Evolutionary conservation across 768 basidiomycete genomes (phyloP).

Genomic region (Pholiota microspora): DNA sequence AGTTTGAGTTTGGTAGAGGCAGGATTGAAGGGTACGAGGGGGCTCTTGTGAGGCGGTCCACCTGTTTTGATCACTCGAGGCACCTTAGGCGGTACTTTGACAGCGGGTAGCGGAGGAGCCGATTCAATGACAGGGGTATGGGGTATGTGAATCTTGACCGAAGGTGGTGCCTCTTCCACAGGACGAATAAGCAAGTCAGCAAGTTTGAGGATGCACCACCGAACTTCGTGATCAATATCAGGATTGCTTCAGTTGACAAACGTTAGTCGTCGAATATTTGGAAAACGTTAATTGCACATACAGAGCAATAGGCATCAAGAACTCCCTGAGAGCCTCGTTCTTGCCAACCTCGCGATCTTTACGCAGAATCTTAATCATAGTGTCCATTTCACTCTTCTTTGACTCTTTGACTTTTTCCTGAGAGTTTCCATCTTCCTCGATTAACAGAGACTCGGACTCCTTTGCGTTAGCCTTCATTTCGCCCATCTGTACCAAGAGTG

Average conservation of each 20-base stretch:
- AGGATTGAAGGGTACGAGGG: constrained; percentile 35
- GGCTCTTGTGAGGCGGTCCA: constrained; percentile 37
- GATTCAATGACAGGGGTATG: constrained; percentile 68
- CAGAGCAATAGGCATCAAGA: constrained; percentile 80
- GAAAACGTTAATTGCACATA: constrained; percentile 31
- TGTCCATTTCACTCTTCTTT: constrained; percentile 80
- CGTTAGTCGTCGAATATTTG: constrained; percentile 22
- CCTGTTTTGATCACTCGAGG: constrained; percentile 35
- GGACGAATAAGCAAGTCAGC: constrained; percentile 87
- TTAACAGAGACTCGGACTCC: constrained; percentile 73
- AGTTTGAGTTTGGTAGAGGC: constrained; percentile 61
- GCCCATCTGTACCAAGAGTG: constrained; percentile 83
- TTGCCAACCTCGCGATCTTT: constrained; percentile 86
- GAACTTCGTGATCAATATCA: constrained; percentile 82
- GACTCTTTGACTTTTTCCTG: constrained; percentile 70
- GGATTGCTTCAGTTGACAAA: constrained; percentile 51
- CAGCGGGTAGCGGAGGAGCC: constrained; percentile 51
- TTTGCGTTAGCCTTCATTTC: constrained; percentile 79
- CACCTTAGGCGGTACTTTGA: constrained; percentile 49
- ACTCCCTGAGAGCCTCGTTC: constrained; percentile 75
- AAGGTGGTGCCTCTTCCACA: constrained; percentile 80
- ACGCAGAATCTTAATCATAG: constrained; percentile 82
- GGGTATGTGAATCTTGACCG: constrained; percentile 79
- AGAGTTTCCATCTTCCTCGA: constrained; percentile 81
- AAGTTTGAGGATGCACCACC: constrained; percentile 88